Conservation (phyloP, 306 rosid genomes). For the Gastrolobium bilobum region DNA sequence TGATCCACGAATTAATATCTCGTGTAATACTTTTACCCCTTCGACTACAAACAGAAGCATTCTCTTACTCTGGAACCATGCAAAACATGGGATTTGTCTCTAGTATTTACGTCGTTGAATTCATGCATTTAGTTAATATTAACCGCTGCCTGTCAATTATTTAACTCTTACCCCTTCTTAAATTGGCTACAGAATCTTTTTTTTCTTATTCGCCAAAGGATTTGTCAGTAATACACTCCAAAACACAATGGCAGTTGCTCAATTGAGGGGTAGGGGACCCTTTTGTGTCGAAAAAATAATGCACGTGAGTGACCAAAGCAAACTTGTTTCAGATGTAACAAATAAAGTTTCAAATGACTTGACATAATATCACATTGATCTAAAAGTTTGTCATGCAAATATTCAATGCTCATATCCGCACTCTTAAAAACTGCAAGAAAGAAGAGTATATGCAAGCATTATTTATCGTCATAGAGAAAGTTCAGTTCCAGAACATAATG, state of each 20-base stretch:
- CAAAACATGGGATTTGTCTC: slow-evolving; percentile 45
- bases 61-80: slow-evolving; percentile 22
- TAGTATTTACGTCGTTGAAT: background rate
- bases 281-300: background rate
- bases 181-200: slow-evolving; percentile 37
- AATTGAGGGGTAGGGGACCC: slow-evolving; percentile 31
- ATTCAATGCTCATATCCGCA: slow-evolving; percentile 34
- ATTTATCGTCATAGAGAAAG: slow-evolving; percentile 39
- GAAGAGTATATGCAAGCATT: slow-evolving; percentile 38
- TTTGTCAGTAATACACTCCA: slow-evolving; percentile 35
- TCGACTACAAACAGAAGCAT: slow-evolving; percentile 34
- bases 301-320: slow-evolving; percentile 17
- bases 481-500: slow-evolving; percentile 27
- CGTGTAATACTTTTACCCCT: slow-evolving; percentile 2
- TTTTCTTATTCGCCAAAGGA: background rate
- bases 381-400: slow-evolving; percentile 33
- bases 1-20: no score
- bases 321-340: slow-evolving; percentile 7
- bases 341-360: slow-evolving; percentile 17
- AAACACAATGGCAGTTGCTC: slow-evolving; percentile 38
- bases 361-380: background rate
- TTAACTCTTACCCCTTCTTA: background rate
- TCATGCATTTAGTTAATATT: slow-evolving; percentile 14
- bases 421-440: slow-evolving; percentile 16
- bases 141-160: background rate